These are phyloP conservation scores for Dissophora globulifera DNA, from an alignment of 192 early-diverging fungal species.

Conservation along the genomic window DNA sequence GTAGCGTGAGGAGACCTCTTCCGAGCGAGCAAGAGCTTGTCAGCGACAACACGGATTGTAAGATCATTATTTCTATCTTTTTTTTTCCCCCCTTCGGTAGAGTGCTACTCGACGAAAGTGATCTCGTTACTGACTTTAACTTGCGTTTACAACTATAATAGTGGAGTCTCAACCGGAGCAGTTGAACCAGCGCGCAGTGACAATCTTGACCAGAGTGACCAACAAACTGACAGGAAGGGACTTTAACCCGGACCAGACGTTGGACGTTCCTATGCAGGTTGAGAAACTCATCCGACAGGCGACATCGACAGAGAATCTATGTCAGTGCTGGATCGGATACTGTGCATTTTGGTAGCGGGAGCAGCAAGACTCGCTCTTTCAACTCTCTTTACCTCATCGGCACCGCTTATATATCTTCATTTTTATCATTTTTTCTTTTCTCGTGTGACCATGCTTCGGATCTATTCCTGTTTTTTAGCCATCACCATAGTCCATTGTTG, in stretches of 20 bases:
- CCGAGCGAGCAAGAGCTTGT: slow-evolving; percentile 36
- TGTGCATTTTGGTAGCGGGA: slow-evolving; percentile 62
- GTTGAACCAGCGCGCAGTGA: slow-evolving; percentile 67
- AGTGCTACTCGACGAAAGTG: no score
- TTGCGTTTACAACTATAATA: no score
- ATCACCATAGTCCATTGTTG: no score
- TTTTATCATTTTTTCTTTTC: no score
- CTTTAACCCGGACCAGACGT: slow-evolving; percentile 80
- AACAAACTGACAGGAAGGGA: slow-evolving; percentile 94
- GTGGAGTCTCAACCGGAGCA: slow-evolving; percentile 39
- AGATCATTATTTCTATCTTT: not conserved
- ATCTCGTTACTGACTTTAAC: no score
- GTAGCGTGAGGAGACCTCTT: slow-evolving; percentile 36
- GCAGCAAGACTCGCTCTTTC: no score
- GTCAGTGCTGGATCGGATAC: slow-evolving; percentile 78
- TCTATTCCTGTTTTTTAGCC: no score
- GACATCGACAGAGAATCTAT: slow-evolving; percentile 89
- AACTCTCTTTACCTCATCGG: no score
- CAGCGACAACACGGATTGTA: slow-evolving; percentile 19
- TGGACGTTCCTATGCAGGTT: slow-evolving; percentile 88
- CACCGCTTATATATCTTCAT: no score
- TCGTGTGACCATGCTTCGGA: no score
- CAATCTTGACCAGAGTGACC: slow-evolving; percentile 86
- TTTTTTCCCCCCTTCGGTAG: not conserved
- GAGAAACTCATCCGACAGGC: slow-evolving; percentile 90